Percentiles rank a stretch among this genome's conserved stretches.
Conservation (phyloP, 306 rosid genomes). For the Chamaecrista fasciculata region DNA sequence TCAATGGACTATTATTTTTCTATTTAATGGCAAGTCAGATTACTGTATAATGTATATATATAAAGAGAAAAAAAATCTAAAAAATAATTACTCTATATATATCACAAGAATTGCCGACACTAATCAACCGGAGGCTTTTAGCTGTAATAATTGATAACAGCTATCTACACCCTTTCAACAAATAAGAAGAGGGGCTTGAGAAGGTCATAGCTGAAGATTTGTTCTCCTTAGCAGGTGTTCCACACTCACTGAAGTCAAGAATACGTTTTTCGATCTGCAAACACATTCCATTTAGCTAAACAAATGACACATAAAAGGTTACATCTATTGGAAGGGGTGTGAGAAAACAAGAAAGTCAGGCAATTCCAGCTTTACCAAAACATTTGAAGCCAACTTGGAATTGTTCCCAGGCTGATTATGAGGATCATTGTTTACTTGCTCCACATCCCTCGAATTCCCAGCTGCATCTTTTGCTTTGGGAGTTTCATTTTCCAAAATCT, state of each 20-base stretch:
- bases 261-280: slow-evolving; percentile 75
- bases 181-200: slow-evolving; percentile 71
- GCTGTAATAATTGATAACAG: slow-evolving; percentile 10
- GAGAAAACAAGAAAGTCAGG: background rate
- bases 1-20: slow-evolving; percentile 9
- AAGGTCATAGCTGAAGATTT: slow-evolving; percentile 51
- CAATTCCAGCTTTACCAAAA: slow-evolving; percentile 45
- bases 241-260: slow-evolving; percentile 96
- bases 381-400: slow-evolving; percentile 51
- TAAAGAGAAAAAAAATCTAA: background rate
- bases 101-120: background rate
- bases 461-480: slow-evolving; percentile 50
- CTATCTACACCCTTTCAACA: slow-evolving; percentile 82
- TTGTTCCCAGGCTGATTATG: slow-evolving; percentile 31
- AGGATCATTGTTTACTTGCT: slow-evolving; percentile 36
- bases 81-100: slow-evolving; percentile 23
- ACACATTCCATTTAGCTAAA: slow-evolving; percentile 7
- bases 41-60: background rate
- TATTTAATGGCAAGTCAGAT: slow-evolving; percentile 5
- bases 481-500: slow-evolving; percentile 69
- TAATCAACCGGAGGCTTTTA: slow-evolving; percentile 9
- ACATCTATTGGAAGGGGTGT: background rate
- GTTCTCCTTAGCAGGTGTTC: slow-evolving; percentile 59
- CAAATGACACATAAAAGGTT: background rate
- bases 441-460: slow-evolving; percentile 30